phyloP scores from a whole-genome alignment of 2,329 filamentous ascomycete species.

The Monilinia aucupariae region DNA sequence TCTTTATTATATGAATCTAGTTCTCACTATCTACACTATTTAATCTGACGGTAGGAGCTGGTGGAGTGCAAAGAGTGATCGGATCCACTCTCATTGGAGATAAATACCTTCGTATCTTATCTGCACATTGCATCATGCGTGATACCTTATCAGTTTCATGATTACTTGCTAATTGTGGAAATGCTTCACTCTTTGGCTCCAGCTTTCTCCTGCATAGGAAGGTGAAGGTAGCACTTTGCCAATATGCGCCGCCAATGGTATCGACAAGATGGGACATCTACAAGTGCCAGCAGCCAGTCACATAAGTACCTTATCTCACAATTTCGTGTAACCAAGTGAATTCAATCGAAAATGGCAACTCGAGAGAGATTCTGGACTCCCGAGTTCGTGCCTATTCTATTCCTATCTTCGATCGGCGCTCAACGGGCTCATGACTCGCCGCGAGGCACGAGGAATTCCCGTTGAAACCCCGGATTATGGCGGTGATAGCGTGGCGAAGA shows the following conservation, averaged over 20 bases:
- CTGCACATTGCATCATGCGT: no score
- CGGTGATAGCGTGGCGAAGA: background rate
- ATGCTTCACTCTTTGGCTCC: background rate
- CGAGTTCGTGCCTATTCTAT: background rate
- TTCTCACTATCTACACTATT: no score
- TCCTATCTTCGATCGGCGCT: background rate
- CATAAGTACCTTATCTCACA: slow-evolving; percentile 1
- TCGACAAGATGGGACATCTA: background rate
- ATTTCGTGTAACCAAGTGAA: background rate
- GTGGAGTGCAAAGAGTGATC: no score
- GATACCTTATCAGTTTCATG: no score
- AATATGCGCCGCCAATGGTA: slow-evolving; percentile 9
- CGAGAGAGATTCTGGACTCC: background rate
- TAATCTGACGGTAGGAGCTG: no score
- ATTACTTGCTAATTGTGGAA: background rate
- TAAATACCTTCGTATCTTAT: no score
- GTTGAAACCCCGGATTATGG: background rate
- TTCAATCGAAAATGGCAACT: background rate
- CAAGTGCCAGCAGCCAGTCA: background rate
- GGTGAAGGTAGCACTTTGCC: slow-evolving; percentile 4
- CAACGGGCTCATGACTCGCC: background rate
- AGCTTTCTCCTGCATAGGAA: slow-evolving; percentile 3
- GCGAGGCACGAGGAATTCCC: no score
- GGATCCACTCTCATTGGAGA: no score
- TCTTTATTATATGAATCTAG: no score